Evolutionary conservation across 192 early-diverging fungal genomes (phyloP), one percentile per base, ranked within the genome.

Genomic region (Lunasporangiospora selenospora): DNA sequence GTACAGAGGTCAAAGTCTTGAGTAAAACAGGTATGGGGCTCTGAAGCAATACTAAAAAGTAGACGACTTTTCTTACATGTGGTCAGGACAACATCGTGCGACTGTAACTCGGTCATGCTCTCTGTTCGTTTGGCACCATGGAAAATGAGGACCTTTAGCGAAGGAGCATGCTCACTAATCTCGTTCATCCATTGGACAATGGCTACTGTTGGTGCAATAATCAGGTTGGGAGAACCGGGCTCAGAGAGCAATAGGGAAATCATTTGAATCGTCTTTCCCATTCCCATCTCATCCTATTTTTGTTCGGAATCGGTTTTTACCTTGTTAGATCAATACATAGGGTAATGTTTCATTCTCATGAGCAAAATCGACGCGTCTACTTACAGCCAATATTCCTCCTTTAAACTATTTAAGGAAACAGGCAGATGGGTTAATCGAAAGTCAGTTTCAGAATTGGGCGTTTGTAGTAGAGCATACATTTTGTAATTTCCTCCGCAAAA

Each of bases 261-360:
- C 43, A 90, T 91, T 66, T 96, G 93, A 62, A 98, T 91, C 4
- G 96, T 98, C 76, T 98, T 98, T 45, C 93, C 91, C 91, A 91
- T 91, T 23, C 94, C 94, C 94, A 96, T 97, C 54, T 95, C 91
- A 77, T 94, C 91, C 82, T 83, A 73, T 52, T 24, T 4, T 6
- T 24, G 6, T n/a, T n/a, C n/a, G n/a, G n/a, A n/a, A n/a, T n/a
- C n/a, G n/a, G n/a, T n/a, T n/a, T n/a, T n/a, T n/a, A n/a, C n/a
- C n/a, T n/a, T n/a, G n/a, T n/a, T n/a, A n/a, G n/a, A n/a, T n/a
- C n/a, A n/a, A n/a, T n/a, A n/a, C n/a, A n/a, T n/a, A n/a, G n/a
- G n/a, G n/a, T n/a, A n/a, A n/a, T n/a, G n/a, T n/a, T n/a, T n/a
- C n/a, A n/a, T n/a, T n/a, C n/a, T n/a, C n/a, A n/a, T n/a, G n/a